A percentile compares a stretch with the other conserved stretches of the same genome.
Evolutionary conservation across 257 asterid species (phyloP).

Genomic region (Marsdenia floribunda): DNA sequence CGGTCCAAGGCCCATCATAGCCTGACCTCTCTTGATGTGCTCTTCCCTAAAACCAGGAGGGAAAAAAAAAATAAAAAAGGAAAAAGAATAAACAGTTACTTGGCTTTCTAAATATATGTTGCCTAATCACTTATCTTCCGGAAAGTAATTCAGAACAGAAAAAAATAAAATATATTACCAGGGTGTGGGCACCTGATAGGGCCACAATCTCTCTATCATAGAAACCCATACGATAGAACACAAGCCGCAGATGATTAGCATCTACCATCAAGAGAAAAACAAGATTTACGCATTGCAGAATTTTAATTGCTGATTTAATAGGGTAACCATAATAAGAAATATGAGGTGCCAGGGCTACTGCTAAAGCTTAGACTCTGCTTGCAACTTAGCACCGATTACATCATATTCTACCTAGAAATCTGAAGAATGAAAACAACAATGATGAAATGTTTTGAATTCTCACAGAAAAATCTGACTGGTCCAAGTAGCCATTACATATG

Average conservation of each 20-base stretch:
- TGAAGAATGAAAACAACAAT: slow-evolving; percentile 1
- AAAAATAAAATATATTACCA: slow-evolving; percentile 44
- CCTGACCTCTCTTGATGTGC: slow-evolving; percentile 99
- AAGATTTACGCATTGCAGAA: slow-evolving; percentile 2
- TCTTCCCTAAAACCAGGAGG: slow-evolving; percentile 56
- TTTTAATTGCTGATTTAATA: background rate
- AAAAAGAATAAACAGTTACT: background rate
- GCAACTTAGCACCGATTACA: background rate
- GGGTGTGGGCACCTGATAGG: slow-evolving; percentile 90
- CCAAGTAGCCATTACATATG: no score
- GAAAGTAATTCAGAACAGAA: background rate
- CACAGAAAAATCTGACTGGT: background rate
- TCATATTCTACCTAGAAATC: background rate
- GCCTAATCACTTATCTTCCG: no score
- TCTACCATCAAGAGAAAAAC: slow-evolving; percentile 39
- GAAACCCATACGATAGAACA: slow-evolving; percentile 92
- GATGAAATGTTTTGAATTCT: background rate
- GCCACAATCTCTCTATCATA: slow-evolving; percentile 92
- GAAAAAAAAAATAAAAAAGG: background rate
- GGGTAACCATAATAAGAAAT: slow-evolving; percentile 1
- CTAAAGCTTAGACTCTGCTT: background rate
- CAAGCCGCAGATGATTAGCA: slow-evolving; percentile 69
- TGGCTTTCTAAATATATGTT: background rate
- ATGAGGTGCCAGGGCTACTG: background rate
- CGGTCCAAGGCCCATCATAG: slow-evolving; percentile 94